Evolutionary conservation across 2,329 filamentous ascomycete species (phyloP).

Genomic region (Penicillium sp.): DNA sequence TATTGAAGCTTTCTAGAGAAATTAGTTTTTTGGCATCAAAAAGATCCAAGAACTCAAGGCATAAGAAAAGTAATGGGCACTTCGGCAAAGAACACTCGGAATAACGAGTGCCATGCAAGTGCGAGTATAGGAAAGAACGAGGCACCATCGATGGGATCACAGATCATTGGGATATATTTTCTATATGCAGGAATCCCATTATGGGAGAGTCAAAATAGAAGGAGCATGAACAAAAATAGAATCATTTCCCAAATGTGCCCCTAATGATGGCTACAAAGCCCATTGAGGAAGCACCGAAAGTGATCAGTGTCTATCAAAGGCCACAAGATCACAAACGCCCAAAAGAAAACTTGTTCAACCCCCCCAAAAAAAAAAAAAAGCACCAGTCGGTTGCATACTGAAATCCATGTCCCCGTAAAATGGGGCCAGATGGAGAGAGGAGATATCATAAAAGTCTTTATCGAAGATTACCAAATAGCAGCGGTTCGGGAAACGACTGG

Average conservation of each 20-base stretch:
- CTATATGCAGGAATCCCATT: slow-evolving; percentile 24
- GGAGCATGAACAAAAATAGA: slow-evolving; percentile 13
- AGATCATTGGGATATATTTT: slow-evolving; percentile 20
- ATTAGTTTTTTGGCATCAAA: neutral
- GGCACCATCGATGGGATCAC: slow-evolving; percentile 7
- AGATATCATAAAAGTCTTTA: slow-evolving; percentile 19
- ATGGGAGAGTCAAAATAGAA: slow-evolving; percentile 19
- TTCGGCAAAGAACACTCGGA: neutral
- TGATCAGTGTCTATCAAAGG: slow-evolving; percentile 17
- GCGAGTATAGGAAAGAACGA: slow-evolving; percentile 6
- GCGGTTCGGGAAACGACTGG: slow-evolving; percentile 8
- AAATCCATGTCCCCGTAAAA: slow-evolving; percentile 8
- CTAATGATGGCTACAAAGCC: slow-evolving; percentile 14
- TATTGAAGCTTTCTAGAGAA: neutral
- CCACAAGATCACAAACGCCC: slow-evolving; percentile 22
- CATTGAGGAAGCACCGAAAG: slow-evolving; percentile 12
- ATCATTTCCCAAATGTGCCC: slow-evolving; percentile 16
- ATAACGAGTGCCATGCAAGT: neutral
- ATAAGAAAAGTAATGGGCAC: neutral
- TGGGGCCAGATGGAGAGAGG: slow-evolving; percentile 12
- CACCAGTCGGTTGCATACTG: slow-evolving; percentile 15
- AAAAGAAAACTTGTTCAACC: slow-evolving; percentile 10
- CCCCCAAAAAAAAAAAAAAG: slow-evolving; percentile 16
- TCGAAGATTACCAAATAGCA: slow-evolving; percentile 11
- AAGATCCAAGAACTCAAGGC: neutral